Evolutionary conservation across 208 protist genomes (phyloP), one percentile per base, ranked within the genome.

Genomic region (Trichomonas gallinae): DNA sequence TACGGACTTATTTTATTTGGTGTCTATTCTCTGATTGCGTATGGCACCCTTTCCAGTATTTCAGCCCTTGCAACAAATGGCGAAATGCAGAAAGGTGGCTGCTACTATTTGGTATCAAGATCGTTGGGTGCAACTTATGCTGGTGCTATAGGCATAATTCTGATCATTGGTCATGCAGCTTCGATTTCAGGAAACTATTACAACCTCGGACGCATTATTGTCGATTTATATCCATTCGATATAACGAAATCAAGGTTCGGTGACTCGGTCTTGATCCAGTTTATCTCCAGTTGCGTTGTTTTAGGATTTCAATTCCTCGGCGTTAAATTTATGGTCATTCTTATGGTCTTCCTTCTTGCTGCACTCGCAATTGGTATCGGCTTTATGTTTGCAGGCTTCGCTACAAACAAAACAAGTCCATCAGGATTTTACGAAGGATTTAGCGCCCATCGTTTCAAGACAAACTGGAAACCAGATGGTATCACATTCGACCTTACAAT

Each of bases 11-110:
- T 63, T 31, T 83, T 83, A 44, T 96, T 44, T 45, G 15, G 17
- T 31, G 23, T 96, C 17, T 82, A 49, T 36, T 81, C 17, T 51
- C 17, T 44, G 36, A 49, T 82, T 44, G 38, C 93, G 0, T 81
- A 44, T 63, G 49, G 46, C 9, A 96, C 93, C 6, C 34, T 81
- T 45, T 23, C 36, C 11, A 36, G 36, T 17, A 96, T 96, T 63
- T 63, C n/a, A 6, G 93, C 40, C 2, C 63, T 96, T 96, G 93
- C 93, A 23, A 96, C 93, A 40, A 96, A 96, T 96, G 93, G 93
- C 42, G 93, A 96, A 46, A 63, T 82, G 93, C 63, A 81, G 36
- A 49, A 63, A 51, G 93, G 93, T 2, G 93, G 93, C 6, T 44
- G 36, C 10, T 96, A 96, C 34, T 96, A 96, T 82, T 82, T 96